These are phyloP conservation scores for Sphaerulina vaccinii DNA, from an alignment of 2,329 filamentous ascomycete species.

Conservation along the genomic window DNA sequence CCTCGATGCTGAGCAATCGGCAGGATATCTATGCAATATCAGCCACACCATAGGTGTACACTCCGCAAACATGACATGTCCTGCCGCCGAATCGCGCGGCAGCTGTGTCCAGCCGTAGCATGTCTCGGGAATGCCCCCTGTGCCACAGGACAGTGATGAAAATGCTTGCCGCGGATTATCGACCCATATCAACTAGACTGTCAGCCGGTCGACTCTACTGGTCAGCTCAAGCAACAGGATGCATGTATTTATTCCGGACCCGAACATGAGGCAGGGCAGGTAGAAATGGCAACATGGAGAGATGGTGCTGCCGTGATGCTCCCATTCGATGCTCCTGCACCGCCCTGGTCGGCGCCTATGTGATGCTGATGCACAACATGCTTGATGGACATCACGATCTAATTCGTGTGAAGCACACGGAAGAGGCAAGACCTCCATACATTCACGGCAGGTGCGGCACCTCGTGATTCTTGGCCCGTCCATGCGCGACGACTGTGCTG, in stretches of 20 bases:
- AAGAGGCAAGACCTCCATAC: slow-evolving; percentile 10
- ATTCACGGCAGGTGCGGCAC: slow-evolving; percentile 16
- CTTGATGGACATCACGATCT: neutral
- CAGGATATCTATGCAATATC: neutral
- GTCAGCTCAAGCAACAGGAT: too few relatives aligned
- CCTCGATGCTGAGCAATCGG: too few relatives aligned
- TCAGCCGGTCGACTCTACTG: neutral
- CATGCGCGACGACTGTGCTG: neutral
- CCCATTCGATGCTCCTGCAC: neutral
- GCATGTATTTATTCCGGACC: slow-evolving; percentile 5
- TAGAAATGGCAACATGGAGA: neutral
- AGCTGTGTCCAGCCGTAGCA: neutral
- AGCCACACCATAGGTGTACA: neutral
- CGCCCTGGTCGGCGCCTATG: neutral
- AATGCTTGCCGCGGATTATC: neutral
- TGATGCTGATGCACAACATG: neutral
- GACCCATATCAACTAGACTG: neutral
- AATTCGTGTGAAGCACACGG: slow-evolving; percentile 1
- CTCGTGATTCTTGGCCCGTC: slow-evolving; percentile 14
- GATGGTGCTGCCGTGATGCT: neutral
- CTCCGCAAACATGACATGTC: neutral
- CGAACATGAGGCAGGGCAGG: slow-evolving; percentile 9
- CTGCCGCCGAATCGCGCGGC: neutral
- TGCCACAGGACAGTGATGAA: neutral
- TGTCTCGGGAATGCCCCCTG: neutral